phyloP scores from a whole-genome alignment of 345 rosid species.

The Carallia brachiata region DNA sequence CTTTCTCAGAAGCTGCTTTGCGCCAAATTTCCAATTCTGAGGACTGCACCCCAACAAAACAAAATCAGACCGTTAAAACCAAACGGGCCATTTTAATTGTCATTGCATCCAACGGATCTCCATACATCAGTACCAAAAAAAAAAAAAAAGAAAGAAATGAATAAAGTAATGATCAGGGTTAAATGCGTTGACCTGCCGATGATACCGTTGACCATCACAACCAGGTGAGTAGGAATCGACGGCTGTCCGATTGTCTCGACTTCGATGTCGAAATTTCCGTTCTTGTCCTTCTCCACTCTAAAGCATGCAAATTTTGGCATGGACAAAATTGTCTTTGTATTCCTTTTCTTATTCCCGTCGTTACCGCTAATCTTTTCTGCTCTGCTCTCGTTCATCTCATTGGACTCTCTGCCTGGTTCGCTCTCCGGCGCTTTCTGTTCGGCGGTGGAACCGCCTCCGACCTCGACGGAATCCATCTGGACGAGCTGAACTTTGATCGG shows the following conservation, averaged over 20 bases:
- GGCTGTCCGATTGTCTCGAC: slow-evolving; percentile 43
- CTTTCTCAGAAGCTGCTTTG: slow-evolving; percentile 59
- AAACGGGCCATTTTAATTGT: too few species aligned
- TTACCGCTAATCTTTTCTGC: not conserved
- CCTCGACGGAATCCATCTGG: not conserved
- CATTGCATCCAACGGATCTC: not conserved
- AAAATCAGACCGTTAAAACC: not conserved
- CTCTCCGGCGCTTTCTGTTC: not conserved
- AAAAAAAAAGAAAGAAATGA: not conserved
- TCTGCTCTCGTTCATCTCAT: not conserved
- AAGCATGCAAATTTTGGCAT: slow-evolving; percentile 53
- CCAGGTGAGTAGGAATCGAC: slow-evolving; percentile 56
- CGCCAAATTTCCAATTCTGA: slow-evolving; percentile 71
- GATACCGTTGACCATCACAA: slow-evolving; percentile 83
- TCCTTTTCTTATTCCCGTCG: slow-evolving; percentile 5
- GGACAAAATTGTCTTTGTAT: slow-evolving; percentile 21
- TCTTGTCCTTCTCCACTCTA: slow-evolving; percentile 38
- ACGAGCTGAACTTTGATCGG: not conserved
- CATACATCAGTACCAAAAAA: not conserved
- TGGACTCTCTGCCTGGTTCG: not conserved
- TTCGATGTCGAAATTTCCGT: slow-evolving; percentile 49
- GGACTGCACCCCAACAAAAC: slow-evolving; percentile 39
- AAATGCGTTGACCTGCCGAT: slow-evolving; percentile 56
- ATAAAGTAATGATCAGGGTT: not conserved
- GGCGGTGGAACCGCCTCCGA: not conserved